phyloP scores from a whole-genome alignment of 331 rosid genomes.

The Quercus tomentella region DNA sequence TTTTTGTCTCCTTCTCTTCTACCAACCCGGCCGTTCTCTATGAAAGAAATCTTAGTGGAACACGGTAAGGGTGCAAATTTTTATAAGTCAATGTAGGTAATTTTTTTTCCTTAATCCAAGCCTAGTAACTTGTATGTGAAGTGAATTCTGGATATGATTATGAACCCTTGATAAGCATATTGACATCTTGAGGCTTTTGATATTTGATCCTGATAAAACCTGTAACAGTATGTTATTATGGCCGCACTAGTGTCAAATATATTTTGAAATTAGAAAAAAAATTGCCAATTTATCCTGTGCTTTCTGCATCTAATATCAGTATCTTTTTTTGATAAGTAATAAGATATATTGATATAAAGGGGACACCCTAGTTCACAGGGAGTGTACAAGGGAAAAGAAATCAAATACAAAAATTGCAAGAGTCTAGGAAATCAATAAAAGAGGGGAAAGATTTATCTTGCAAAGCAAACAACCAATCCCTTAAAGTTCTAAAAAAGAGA shows the following conservation, averaged over 20 bases:
- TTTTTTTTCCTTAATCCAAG: neutral
- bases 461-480: too few relatives aligned
- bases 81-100: neutral
- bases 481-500: too few relatives aligned
- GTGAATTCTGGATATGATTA: neutral
- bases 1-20: slow-evolving; percentile 39
- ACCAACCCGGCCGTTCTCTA: slow-evolving; percentile 31
- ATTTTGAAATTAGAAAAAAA: neutral
- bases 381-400: too few relatives aligned
- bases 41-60: slow-evolving; percentile 30
- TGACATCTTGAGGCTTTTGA: neutral
- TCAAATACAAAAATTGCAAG: too few relatives aligned
- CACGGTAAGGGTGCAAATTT: slow-evolving; percentile 31
- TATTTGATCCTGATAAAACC: neutral
- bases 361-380: too few relatives aligned
- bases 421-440: too few relatives aligned
- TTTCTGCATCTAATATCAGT: neutral
- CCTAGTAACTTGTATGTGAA: neutral
- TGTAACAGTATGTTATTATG: neutral
- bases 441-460: too few relatives aligned
- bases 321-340: too few relatives aligned
- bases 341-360: too few relatives aligned
- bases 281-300: neutral
- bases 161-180: neutral
- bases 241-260: neutral